Conservation (phyloP, 805 yeast species). For the Metschnikowia continentalis region DNA sequence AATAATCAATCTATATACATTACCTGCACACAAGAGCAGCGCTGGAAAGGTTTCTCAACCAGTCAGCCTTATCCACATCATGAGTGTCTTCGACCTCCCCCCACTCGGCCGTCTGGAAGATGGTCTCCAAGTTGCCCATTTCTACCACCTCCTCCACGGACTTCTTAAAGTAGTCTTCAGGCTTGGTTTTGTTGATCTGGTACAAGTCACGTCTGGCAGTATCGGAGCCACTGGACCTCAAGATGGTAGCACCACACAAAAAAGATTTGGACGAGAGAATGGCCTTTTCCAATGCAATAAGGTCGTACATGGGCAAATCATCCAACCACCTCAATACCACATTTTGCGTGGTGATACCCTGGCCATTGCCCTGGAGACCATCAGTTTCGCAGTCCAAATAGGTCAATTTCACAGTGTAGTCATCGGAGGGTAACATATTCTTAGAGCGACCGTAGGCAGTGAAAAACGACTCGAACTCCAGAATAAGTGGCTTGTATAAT, state of each 20-base stretch:
- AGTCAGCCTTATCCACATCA: conserved; percentile 91
- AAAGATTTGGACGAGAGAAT: conserved; percentile 82
- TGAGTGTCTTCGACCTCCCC: conserved; percentile 99
- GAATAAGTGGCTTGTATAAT: conserved; percentile 69
- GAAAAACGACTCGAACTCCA: conserved; percentile 58
- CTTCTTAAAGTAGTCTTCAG: conserved; percentile 33
- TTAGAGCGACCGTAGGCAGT: conserved; percentile 34
- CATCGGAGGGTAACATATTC: conserved; percentile 21
- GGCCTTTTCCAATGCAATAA: conserved; percentile 89
- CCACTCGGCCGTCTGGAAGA: conserved; percentile 86
- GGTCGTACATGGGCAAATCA: conserved; percentile 63
- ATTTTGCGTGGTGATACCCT: conserved; percentile 51
- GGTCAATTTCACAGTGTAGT: conserved; percentile 39
- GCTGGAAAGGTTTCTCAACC: conserved; percentile 75
- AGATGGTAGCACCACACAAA: conserved; percentile 68
- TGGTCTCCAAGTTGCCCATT: conserved; percentile 75
- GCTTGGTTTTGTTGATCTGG: conserved; percentile 32
- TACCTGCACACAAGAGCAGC: conserved; percentile 51
- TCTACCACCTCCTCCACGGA: conserved; percentile 68
- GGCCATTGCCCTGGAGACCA: conserved; percentile 79
- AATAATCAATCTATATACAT: background rate
- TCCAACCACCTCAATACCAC: conserved; percentile 65
- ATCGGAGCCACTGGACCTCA: conserved; percentile 44
- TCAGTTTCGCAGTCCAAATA: conserved; percentile 75
- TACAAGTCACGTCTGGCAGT: conserved; percentile 20